phyloP scores from a whole-genome alignment of 2,329 filamentous ascomycete species.

The Colletotrichum karsti region DNA sequence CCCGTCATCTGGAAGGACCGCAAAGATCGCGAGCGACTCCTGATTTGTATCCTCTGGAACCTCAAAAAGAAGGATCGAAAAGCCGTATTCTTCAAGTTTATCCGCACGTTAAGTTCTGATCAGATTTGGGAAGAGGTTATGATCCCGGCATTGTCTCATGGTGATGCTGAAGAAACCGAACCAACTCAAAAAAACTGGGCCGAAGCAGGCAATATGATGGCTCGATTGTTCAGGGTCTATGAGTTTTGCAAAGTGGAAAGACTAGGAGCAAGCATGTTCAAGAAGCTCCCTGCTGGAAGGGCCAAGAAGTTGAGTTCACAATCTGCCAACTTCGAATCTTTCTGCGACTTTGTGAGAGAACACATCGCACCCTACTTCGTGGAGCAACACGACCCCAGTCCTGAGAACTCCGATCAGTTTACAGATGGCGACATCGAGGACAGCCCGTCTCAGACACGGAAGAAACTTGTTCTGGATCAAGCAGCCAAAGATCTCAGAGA shows the following conservation, averaged over 20 bases:
- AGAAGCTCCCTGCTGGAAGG: slow-evolving; percentile 30
- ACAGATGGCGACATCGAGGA: slow-evolving; percentile 28
- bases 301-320: slow-evolving; percentile 33
- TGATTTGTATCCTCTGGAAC: slow-evolving; percentile 38
- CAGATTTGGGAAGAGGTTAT: slow-evolving; percentile 40
- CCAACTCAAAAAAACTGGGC: background rate
- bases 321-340: slow-evolving; percentile 36
- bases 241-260: background rate
- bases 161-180: background rate
- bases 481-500: slow-evolving; percentile 63
- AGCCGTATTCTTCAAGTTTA: slow-evolving; percentile 35
- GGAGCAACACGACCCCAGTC: background rate
- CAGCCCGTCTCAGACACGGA: slow-evolving; percentile 52
- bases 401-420: slow-evolving; percentile 1
- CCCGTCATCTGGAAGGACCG: slow-evolving; percentile 31
- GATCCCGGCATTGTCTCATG: slow-evolving; percentile 18
- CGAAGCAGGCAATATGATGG: background rate
- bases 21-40: slow-evolving; percentile 35
- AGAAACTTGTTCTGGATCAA: slow-evolving; percentile 57
- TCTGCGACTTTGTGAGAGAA: slow-evolving; percentile 37
- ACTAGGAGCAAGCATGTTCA: background rate
- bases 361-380: slow-evolving; percentile 21
- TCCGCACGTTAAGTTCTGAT: slow-evolving; percentile 11
- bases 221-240: slow-evolving; percentile 25
- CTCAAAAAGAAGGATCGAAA: slow-evolving; percentile 33